phyloP scores from a whole-genome alignment of 2,329 filamentous ascomycete genomes.

The Alternaria incomplexa region DNA sequence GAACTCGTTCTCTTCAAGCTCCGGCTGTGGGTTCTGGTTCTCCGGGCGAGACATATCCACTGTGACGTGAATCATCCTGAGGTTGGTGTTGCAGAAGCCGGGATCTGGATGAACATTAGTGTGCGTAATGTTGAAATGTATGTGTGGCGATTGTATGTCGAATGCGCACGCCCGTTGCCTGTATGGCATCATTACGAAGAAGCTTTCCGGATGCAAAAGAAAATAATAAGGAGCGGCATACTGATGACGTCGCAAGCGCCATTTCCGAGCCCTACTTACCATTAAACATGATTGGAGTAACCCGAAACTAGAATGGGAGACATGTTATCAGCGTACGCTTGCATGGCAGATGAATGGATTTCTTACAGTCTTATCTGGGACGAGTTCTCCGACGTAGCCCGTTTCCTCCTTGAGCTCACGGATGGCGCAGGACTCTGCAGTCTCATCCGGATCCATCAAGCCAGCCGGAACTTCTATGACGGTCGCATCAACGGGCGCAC shows the following conservation, averaged over 20 bases:
- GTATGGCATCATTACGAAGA: neutral
- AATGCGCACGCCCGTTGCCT: neutral
- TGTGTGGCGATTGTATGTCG: neutral
- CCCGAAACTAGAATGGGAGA: slow-evolving; percentile 30
- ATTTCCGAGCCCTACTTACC: slow-evolving; percentile 33
- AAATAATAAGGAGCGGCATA: neutral
- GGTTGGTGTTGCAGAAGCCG: slow-evolving; percentile 52
- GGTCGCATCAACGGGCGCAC: slow-evolving; percentile 65
- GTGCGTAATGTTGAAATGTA: neutral
- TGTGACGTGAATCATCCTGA: slow-evolving; percentile 72
- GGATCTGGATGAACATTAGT: slow-evolving; percentile 38
- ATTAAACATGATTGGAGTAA: slow-evolving; percentile 53
- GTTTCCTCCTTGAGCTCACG: slow-evolving; percentile 70
- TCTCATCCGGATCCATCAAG: slow-evolving; percentile 66
- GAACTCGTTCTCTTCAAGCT: slow-evolving; percentile 81
- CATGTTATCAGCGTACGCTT: neutral
- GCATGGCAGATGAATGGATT: neutral
- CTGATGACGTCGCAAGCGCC: neutral
- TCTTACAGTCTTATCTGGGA: slow-evolving; percentile 28
- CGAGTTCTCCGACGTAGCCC: slow-evolving; percentile 62
- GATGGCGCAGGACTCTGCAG: slow-evolving; percentile 63
- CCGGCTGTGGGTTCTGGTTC: slow-evolving; percentile 71
- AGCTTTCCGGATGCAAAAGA: neutral
- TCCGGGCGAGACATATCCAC: slow-evolving; percentile 72
- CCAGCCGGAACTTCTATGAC: slow-evolving; percentile 69